Evolutionary conservation across 208 protist genomes (phyloP), one percentile per base, ranked within the genome.

Genomic region (Crithidia acanthocephali): DNA sequence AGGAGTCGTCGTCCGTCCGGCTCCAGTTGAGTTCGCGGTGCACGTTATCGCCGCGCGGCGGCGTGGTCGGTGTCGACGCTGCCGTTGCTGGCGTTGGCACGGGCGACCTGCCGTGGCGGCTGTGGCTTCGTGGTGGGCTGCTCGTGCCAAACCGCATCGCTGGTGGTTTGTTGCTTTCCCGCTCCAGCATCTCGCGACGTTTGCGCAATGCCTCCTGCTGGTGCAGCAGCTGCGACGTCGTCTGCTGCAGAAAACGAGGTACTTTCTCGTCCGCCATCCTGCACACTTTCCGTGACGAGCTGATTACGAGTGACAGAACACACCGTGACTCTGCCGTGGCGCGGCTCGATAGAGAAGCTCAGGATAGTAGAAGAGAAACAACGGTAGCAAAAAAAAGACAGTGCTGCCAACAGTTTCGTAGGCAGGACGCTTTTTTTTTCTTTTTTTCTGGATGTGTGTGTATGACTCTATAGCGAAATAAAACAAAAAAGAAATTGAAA

Each of bases 191-290:
- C 65, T 91, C 74, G 2, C 74, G 83, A 2, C 85, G 79, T 13
- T 79, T 80, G 25, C 84, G 83, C 37, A 95, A 80, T n/a, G 71
- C 77, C 55, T 92, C 87, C 44, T 88, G 79, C 48, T 85, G 69
- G 35, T 89, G 85, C 37, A 82, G 74, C 48, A 90, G 79, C 76
- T 90, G 87, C 47, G 90, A 92, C n/a, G 70, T 80, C 10, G 90
- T 95, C 72, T 89, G 75, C 76, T 83, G 52, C 40, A 92, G 69
- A 51, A 88, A 94, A 13, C 79, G 73, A 10, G 75, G 83, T 10
- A 51, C 48, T 37, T 80, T 80, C 2, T 79, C 68, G 5, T 79
- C 67, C 0, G 80, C 64, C 80, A 76, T 79, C 23, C 28, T 9
- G 22, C 4, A 50, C 16, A n/a, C 16, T 50, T 15, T 22, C 6